Percentiles rank a stretch among this genome's conserved stretches.
phyloP scores from a whole-genome alignment of 768 basidiomycete species.

The Termitomyces sp. region DNA sequence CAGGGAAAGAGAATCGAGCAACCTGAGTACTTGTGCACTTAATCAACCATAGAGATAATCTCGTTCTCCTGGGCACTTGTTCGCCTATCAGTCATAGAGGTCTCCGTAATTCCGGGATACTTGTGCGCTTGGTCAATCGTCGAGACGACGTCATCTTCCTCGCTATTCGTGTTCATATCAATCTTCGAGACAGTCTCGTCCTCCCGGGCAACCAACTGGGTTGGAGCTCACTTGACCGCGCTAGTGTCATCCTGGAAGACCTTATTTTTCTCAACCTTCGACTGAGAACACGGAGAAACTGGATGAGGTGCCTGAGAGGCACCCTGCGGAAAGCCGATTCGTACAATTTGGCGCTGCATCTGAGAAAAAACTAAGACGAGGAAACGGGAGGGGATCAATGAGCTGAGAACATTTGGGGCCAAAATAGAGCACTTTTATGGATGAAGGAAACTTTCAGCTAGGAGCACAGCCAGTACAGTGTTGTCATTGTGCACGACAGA shows the following conservation, averaged over 20 bases:
- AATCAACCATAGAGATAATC: background rate
- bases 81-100: background rate
- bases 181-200: background rate
- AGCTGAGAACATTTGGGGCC: background rate
- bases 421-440: background rate
- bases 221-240: background rate
- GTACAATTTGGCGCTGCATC: background rate
- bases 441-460: background rate
- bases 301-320: background rate
- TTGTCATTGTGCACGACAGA: background rate
- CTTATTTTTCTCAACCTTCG: background rate
- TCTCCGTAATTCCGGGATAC: background rate
- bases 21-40: background rate
- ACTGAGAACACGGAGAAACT: background rate
- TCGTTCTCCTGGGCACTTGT: background rate
- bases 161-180: background rate
- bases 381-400: background rate
- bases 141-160: background rate
- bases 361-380: background rate
- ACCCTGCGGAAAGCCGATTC: background rate
- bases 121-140: background rate
- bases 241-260: background rate
- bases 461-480: background rate
- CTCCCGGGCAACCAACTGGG: background rate
- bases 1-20: background rate